Conservation (phyloP, 352 stramenopile genomes). For the Phytophthora pini region DNA sequence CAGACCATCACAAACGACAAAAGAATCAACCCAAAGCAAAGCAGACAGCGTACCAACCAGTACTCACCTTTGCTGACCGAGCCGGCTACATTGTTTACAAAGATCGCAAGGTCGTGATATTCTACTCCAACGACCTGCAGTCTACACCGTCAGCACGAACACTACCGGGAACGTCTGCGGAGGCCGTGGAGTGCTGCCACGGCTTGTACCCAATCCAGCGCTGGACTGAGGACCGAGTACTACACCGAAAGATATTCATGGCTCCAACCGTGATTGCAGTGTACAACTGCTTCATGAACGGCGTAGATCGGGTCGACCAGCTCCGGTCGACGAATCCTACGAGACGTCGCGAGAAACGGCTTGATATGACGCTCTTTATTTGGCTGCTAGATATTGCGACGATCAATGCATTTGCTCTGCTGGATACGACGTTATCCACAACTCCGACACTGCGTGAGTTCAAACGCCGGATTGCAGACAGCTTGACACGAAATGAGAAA, state of each 20-base stretch:
- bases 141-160: not conserved
- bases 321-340: not conserved
- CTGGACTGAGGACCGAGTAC: not conserved
- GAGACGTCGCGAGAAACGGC: not conserved
- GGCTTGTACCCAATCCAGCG: slow-evolving; percentile 6
- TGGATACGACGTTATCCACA: not conserved
- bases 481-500: not conserved
- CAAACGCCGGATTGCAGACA: slow-evolving; percentile 11
- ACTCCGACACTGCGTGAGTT: slow-evolving; percentile 6
- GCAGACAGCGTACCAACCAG: not conserved
- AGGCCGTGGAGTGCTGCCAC: not conserved
- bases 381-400: not conserved
- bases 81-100: slow-evolving; percentile 4
- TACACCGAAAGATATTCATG: slow-evolving; percentile 14
- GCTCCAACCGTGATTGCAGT: not conserved
- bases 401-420: slow-evolving; percentile 7
- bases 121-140: slow-evolving; percentile 13
- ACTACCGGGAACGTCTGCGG: not conserved
- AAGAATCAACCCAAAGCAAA: not conserved
- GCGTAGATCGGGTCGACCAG: slow-evolving; percentile 11
- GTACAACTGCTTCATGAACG: slow-evolving; percentile 15
- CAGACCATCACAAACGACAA: not conserved
- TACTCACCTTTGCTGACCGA: not conserved
- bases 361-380: slow-evolving; percentile 7
- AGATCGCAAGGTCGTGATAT: slow-evolving; percentile 6